Conservation (phyloP, 805 yeast species). For the Pichia cabralensis region DNA sequence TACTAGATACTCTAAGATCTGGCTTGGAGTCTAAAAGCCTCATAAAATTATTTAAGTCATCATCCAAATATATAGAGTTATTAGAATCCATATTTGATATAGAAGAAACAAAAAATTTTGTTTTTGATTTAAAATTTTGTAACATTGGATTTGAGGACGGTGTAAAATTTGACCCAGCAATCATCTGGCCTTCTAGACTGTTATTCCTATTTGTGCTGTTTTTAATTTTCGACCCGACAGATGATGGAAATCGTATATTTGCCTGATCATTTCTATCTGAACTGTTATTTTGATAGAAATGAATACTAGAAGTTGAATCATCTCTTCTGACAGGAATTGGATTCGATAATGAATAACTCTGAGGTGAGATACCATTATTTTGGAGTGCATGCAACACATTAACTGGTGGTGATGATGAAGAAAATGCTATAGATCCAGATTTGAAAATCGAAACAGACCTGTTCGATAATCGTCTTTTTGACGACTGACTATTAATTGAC, state of each 20-base stretch:
- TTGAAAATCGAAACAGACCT: conserved; percentile 50
- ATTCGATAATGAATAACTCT: conserved; percentile 17
- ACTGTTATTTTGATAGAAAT: conserved; percentile 5
- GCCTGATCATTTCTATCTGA: neutral
- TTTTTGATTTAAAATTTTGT: conserved; percentile 18
- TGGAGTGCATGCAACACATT: conserved; percentile 4
- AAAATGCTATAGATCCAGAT: conserved; percentile 44
- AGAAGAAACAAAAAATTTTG: conserved; percentile 17
- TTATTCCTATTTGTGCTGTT: conserved; percentile 17
- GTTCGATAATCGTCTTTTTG: conserved; percentile 23
- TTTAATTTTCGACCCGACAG: conserved; percentile 52
- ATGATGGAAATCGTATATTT: conserved; percentile 45
- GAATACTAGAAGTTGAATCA: conserved; percentile 31
- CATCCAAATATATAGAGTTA: conserved; percentile 22
- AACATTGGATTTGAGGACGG: conserved; percentile 15
- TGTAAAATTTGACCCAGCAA: too few relatives aligned
- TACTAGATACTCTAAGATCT: conserved; percentile 21
- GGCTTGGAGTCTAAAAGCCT: conserved; percentile 29
- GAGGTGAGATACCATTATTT: too few relatives aligned
- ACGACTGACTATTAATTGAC: conserved; percentile 18
- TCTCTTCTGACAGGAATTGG: conserved; percentile 34
- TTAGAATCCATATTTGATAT: conserved; percentile 20
- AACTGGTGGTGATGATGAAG: conserved; percentile 25
- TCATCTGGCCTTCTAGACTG: conserved; percentile 22
- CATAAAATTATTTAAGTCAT: conserved; percentile 26